Evolutionary conservation across 805 yeast genomes (phyloP).

Genomic region (Candida cerambycidarum): DNA sequence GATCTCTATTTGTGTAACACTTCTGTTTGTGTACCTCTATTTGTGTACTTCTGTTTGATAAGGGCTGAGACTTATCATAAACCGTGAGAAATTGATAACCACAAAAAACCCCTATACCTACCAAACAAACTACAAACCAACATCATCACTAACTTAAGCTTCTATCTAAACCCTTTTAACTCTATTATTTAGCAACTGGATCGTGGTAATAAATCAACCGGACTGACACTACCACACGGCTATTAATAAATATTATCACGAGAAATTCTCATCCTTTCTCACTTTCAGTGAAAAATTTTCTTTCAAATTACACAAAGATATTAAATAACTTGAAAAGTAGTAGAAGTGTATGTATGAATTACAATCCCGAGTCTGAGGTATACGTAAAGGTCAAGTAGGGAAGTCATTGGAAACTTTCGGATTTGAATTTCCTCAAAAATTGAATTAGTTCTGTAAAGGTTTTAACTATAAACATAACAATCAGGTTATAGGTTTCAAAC

Average conservation of each 20-base stretch:
- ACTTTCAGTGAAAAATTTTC: slow-evolving; percentile 10
- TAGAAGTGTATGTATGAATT: slow-evolving; percentile 12
- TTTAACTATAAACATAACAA: neutral
- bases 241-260: slow-evolving; percentile 6
- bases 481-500: neutral
- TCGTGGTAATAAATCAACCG: too few relatives aligned
- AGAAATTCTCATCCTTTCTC: slow-evolving; percentile 8
- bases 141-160: too few relatives aligned
- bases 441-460: neutral
- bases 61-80: too few relatives aligned
- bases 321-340: slow-evolving; percentile 13
- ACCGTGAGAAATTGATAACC: too few relatives aligned
- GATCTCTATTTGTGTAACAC: neutral
- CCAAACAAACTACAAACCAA: too few relatives aligned
- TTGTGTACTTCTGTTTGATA: neutral
- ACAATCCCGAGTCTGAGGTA: too few relatives aligned
- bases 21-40: neutral
- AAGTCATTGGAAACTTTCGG: neutral
- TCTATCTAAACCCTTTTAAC: too few relatives aligned
- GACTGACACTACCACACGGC: slow-evolving; percentile 3
- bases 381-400: neutral
- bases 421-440: neutral
- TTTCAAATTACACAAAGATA: slow-evolving; percentile 5
- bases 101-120: too few relatives aligned
- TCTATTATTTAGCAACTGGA: too few relatives aligned